phyloP scores from a whole-genome alignment of 768 basidiomycete species.

The Podaxis sp. region DNA sequence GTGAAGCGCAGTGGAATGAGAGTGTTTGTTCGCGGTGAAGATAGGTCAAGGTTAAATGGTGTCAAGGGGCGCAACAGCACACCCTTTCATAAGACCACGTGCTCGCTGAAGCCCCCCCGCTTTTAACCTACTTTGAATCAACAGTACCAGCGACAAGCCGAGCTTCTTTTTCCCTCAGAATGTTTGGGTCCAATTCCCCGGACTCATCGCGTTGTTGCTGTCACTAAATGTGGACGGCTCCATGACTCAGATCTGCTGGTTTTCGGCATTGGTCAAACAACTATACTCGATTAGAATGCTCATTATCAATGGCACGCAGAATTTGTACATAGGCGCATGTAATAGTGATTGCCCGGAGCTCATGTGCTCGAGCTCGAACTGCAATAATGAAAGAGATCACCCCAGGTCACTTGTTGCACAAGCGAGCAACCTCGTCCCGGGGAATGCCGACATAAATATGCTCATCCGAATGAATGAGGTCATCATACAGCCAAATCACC shows the following conservation, averaged over 20 bases:
- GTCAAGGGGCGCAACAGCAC: not conserved
- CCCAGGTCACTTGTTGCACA: too few species aligned
- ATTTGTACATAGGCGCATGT: not conserved
- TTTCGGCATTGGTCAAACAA: not conserved
- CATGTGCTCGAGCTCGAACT: too few species aligned
- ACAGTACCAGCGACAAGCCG: too few species aligned
- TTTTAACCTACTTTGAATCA: not conserved
- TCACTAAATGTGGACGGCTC: too few species aligned
- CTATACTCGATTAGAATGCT: not conserved
- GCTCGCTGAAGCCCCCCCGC: not conserved
- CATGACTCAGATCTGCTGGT: too few species aligned
- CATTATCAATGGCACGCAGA: not conserved
- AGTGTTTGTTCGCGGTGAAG: constrained; percentile 8
- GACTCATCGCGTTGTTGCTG: too few species aligned
- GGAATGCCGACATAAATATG: not conserved
- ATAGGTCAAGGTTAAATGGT: constrained; percentile 1
- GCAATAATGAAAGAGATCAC: too few species aligned
- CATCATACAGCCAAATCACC: not conserved
- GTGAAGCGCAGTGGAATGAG: constrained; percentile 1
- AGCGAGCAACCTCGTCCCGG: not conserved
- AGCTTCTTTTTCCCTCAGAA: too few species aligned
- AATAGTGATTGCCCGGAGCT: too few species aligned
- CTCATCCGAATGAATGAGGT: not conserved
- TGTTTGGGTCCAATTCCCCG: too few species aligned
- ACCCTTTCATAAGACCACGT: constrained; percentile 3